These are phyloP conservation scores for Chaetomium strumarium DNA, from an alignment of 2,329 filamentous ascomycete species.

Conservation along the genomic window DNA sequence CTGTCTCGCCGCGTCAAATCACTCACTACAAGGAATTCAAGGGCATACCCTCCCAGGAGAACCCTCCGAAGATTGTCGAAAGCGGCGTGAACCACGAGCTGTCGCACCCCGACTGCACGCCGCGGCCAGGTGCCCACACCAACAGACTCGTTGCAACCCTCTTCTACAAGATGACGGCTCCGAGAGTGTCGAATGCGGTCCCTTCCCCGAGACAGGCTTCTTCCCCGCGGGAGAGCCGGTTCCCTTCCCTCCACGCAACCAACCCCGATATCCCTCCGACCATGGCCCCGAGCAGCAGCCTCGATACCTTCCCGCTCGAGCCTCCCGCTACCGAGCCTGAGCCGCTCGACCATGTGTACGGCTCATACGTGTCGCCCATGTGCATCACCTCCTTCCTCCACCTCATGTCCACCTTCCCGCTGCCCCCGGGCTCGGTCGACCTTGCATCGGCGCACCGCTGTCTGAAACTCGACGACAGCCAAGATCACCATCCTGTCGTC, in stretches of 20 bases:
- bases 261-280: constrained; percentile 44
- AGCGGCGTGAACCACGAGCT: constrained; percentile 57
- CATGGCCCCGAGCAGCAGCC: constrained; percentile 53
- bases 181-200: constrained; percentile 30
- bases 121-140: constrained; percentile 41
- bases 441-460: constrained; percentile 58
- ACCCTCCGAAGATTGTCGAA: constrained; percentile 55
- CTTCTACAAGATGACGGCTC: constrained; percentile 49
- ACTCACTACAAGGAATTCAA: constrained; percentile 55
- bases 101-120: constrained; percentile 58
- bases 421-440: constrained; percentile 45
- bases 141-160: constrained; percentile 56
- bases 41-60: constrained; percentile 54
- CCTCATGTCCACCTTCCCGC: constrained; percentile 57
- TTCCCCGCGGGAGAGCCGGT: constrained; percentile 19
- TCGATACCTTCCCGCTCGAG: constrained; percentile 55
- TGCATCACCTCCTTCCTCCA: constrained; percentile 62
- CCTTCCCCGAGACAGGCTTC: constrained; percentile 34
- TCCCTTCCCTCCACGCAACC: constrained; percentile 30
- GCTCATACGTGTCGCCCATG: constrained; percentile 58
- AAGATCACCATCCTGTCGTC: constrained; percentile 49
- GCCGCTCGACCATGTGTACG: constrained; percentile 59
- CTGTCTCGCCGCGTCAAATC: constrained; percentile 35
- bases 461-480: constrained; percentile 47
- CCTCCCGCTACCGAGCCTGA: constrained; percentile 51